phyloP scores from a whole-genome alignment of 768 basidiomycete genomes.

The Termitomyces sp. region DNA sequence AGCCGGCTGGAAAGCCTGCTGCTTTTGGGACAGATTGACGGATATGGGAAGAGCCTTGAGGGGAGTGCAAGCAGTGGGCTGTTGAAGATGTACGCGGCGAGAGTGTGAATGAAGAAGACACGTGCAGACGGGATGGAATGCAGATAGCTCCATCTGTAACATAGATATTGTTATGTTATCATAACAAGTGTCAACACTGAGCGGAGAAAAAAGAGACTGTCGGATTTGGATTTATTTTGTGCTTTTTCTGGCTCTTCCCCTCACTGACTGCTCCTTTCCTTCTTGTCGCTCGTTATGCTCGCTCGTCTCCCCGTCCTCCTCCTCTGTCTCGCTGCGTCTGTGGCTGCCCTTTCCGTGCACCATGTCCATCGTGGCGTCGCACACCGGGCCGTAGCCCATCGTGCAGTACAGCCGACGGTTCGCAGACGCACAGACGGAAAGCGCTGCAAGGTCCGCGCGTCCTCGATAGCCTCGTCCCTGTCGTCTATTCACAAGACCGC shows the following conservation, averaged over 20 bases:
- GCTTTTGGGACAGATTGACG: conserved; percentile 84
- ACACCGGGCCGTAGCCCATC: conserved; percentile 32
- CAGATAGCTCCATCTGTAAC: not conserved
- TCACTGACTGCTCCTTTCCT: not conserved
- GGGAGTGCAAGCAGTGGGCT: conserved; percentile 57
- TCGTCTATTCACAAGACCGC: conserved; percentile 12
- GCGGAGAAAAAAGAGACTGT: not conserved
- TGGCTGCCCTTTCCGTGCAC: conserved; percentile 33
- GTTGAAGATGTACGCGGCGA: conserved; percentile 83
- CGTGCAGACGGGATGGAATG: not conserved
- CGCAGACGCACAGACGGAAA: conserved; percentile 26
- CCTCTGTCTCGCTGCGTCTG: conserved; percentile 28
- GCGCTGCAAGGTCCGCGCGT: conserved; percentile 32
- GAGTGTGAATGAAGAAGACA: conserved; percentile 22
- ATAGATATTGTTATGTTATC: not conserved
- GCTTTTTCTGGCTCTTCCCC: not conserved
- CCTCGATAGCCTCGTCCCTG: conserved; percentile 17
- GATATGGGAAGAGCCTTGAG: conserved; percentile 72
- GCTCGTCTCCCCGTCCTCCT: conserved; percentile 15
- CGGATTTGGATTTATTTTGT: not conserved
- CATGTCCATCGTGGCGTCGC: conserved; percentile 40
- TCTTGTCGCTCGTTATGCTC: conserved; percentile 12
- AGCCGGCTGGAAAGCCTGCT: conserved; percentile 85
- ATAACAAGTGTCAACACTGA: conserved; percentile 10
- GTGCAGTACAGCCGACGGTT: conserved; percentile 16